phyloP scores from a whole-genome alignment of 1,139 yeast species.

The Suhomyces coccinellae region DNA sequence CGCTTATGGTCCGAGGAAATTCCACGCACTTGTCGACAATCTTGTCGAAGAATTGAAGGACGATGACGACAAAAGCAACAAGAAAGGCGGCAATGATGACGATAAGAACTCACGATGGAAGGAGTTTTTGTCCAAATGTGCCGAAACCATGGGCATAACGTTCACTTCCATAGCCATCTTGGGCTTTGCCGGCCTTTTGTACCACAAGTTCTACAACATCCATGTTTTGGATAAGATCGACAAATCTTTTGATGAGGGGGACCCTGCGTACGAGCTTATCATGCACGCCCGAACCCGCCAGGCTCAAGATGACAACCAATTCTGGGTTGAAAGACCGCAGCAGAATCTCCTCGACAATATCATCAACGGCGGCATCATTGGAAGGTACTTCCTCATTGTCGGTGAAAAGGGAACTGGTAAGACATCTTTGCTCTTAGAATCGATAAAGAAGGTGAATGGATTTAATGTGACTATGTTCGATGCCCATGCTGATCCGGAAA shows the following conservation, averaged over 20 bases:
- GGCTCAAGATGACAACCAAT: slow-evolving; percentile 29
- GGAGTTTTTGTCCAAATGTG: slow-evolving; percentile 49
- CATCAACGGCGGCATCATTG: slow-evolving; percentile 59
- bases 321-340: slow-evolving; percentile 72
- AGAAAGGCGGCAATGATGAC: slow-evolving; percentile 12
- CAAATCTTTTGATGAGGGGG: slow-evolving; percentile 66
- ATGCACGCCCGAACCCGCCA: slow-evolving; percentile 47
- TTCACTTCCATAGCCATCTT: slow-evolving; percentile 70
- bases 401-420: slow-evolving; percentile 92
- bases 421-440: slow-evolving; percentile 68
- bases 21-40: slow-evolving; percentile 23
- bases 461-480: slow-evolving; percentile 70
- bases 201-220: slow-evolving; percentile 60
- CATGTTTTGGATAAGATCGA: slow-evolving; percentile 69
- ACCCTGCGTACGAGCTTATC: slow-evolving; percentile 61
- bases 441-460: slow-evolving; percentile 67
- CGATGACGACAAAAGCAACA: slow-evolving; percentile 11
- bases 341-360: slow-evolving; percentile 67
- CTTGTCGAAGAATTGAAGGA: slow-evolving; percentile 17
- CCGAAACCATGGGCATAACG: slow-evolving; percentile 75
- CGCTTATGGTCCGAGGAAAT: slow-evolving; percentile 1
- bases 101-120: slow-evolving; percentile 22
- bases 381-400: slow-evolving; percentile 69
- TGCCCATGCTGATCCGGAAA: slow-evolving; percentile 86
- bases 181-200: slow-evolving; percentile 69